These are phyloP conservation scores for Aspergillus coremiiformis DNA, from an alignment of 495 filamentous ascomycete species.

Conservation along the genomic window DNA sequence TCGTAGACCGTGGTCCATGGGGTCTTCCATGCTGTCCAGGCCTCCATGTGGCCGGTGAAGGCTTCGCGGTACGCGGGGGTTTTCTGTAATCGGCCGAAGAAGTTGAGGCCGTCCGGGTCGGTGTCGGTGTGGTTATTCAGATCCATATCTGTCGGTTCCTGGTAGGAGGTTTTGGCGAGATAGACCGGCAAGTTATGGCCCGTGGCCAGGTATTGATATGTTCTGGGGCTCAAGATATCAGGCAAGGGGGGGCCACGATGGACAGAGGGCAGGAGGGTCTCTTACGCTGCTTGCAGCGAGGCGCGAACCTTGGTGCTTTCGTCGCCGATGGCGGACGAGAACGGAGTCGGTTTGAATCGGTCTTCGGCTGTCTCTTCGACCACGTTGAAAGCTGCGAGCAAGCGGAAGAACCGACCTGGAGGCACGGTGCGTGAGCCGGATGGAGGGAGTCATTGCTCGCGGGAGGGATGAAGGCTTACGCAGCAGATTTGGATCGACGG, in stretches of 20 bases:
- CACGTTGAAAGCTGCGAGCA: conserved; percentile 31
- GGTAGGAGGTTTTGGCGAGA: conserved; percentile 32
- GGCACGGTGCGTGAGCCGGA: no score
- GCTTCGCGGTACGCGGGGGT: conserved; percentile 25
- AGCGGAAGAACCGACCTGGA: conserved; percentile 35
- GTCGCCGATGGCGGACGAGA: conserved; percentile 32
- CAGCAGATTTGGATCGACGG: conserved; percentile 20
- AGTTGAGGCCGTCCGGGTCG: conserved; percentile 28
- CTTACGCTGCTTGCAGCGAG: conserved; percentile 31
- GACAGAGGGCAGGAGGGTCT: background rate
- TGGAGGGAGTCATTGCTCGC: no score
- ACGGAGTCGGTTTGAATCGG: conserved; percentile 27
- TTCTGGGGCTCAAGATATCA: no score
- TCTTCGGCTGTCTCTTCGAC: conserved; percentile 31
- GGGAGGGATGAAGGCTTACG: conserved; percentile 14
- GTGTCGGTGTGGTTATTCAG: conserved; percentile 27
- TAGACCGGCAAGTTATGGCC: conserved; percentile 27
- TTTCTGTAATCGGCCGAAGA: conserved; percentile 22
- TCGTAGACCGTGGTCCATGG: conserved; percentile 33
- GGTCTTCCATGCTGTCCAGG: conserved; percentile 22
- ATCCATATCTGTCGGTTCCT: conserved; percentile 26
- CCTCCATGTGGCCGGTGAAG: conserved; percentile 38
- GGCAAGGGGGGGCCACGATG: no score
- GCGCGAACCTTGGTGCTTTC: conserved; percentile 27
- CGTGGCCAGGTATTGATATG: conserved; percentile 19